Percentiles rank a stretch among this genome's conserved stretches.
phyloP scores from a whole-genome alignment of 345 rosid genomes.

The Populus pruinosa region DNA sequence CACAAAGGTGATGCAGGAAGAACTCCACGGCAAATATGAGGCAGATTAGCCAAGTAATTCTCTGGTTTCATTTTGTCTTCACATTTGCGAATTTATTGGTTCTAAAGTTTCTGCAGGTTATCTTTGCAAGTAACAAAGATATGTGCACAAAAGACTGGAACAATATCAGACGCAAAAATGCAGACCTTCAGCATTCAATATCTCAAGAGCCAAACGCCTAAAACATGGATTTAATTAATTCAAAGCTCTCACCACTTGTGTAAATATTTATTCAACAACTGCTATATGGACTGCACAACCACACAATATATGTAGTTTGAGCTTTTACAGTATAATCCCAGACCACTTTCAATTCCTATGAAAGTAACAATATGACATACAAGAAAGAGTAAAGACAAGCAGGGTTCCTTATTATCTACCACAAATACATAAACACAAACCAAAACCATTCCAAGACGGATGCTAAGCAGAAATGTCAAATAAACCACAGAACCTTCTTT shows the following conservation, averaged over 20 bases:
- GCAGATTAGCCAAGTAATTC: background rate
- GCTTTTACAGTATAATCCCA: slow-evolving; percentile 57
- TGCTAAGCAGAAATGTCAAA: slow-evolving; percentile 29
- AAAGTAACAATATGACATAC: slow-evolving; percentile 35
- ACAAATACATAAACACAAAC: slow-evolving; percentile 58
- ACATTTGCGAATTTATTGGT: background rate
- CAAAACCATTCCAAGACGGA: slow-evolving; percentile 43
- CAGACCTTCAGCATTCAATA: background rate
- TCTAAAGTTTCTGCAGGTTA: background rate
- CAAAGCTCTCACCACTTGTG: slow-evolving; percentile 11
- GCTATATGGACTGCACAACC: slow-evolving; percentile 38
- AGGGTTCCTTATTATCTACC: slow-evolving; percentile 59
- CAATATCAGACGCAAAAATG: background rate
- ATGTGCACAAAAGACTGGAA: background rate
- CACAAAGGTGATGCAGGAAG: background rate
- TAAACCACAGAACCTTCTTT: slow-evolving; percentile 46
- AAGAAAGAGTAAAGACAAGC: slow-evolving; percentile 26
- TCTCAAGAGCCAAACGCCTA: background rate
- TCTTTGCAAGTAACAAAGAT: background rate
- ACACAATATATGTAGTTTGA: slow-evolving; percentile 27
- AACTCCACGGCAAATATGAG: background rate
- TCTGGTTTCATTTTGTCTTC: background rate
- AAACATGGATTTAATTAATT: background rate
- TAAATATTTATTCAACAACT: slow-evolving; percentile 27
- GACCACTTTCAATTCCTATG: slow-evolving; percentile 38